Percentiles rank a stretch among this genome's conserved stretches.
phyloP scores from a whole-genome alignment of 2,329 filamentous ascomycete genomes.

The Stachybotrys echinatus region DNA sequence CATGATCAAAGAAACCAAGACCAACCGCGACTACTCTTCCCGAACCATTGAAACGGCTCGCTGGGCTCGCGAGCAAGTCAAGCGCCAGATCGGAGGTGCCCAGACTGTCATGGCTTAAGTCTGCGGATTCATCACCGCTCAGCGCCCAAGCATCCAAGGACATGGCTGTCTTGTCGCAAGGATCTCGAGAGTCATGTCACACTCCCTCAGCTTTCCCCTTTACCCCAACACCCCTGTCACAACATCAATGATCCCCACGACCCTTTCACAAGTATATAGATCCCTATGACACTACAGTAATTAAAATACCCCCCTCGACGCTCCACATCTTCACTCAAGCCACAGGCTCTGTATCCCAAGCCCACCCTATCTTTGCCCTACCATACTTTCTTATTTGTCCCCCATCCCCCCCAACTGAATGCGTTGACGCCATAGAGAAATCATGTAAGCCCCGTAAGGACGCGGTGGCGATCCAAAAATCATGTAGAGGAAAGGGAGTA shows the following conservation, averaged over 20 bases:
- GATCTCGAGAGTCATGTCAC: not conserved
- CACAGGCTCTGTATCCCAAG: conserved; percentile 6
- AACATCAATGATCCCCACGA: conserved; percentile 31
- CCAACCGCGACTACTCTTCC: conserved; percentile 77
- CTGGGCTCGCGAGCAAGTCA: conserved; percentile 97
- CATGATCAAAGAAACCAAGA: conserved; percentile 88
- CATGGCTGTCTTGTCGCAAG: not conserved
- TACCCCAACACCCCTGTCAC: conserved; percentile 16
- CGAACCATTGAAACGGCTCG: conserved; percentile 92
- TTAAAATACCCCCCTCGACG: conserved; percentile 28
- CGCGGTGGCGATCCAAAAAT: conserved; percentile 31
- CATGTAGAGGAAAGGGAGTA: conserved; percentile 37
- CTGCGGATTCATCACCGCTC: conserved; percentile 16
- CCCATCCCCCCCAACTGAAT: conserved; percentile 16
- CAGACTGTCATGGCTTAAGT: conserved; percentile 46
- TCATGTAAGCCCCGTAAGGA: conserved; percentile 33
- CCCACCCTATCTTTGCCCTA: conserved; percentile 19
- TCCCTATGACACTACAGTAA: conserved; percentile 29
- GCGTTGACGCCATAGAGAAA: conserved; percentile 33
- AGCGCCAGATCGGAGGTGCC: conserved; percentile 68
- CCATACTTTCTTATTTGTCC: conserved; percentile 16
- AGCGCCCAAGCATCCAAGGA: not conserved
- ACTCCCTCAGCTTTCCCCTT: conserved; percentile 2
- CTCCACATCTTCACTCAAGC: conserved; percentile 16
- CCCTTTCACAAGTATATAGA: conserved; percentile 34